These are phyloP conservation scores for Ehretia macrophylla DNA, from an alignment of 257 asterid species.

Conservation along the genomic window DNA sequence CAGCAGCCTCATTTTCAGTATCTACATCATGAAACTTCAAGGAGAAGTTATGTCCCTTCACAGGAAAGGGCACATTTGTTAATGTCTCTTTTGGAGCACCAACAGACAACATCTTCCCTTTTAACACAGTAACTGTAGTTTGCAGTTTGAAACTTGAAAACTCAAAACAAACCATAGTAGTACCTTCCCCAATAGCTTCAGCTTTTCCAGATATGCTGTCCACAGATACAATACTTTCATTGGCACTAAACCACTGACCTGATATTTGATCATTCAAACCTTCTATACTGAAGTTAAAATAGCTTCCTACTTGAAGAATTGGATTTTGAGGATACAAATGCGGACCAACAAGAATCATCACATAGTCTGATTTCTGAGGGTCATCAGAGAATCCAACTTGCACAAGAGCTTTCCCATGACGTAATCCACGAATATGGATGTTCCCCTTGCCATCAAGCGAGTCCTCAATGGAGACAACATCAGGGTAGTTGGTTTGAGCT, in stretches of 20 bases:
- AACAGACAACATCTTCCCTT: constrained; percentile 42
- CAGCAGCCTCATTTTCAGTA: constrained; percentile 29
- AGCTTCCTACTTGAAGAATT: constrained; percentile 48
- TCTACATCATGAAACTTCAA: constrained; percentile 37
- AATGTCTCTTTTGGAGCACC: constrained; percentile 62
- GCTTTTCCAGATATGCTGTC: constrained; percentile 67
- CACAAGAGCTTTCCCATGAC: constrained; percentile 70
- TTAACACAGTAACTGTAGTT: constrained; percentile 58
- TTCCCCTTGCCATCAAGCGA: constrained; percentile 35
- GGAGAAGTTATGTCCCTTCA: constrained; percentile 61
- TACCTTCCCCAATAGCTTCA: constrained; percentile 69
- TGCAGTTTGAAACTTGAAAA: constrained; percentile 46
- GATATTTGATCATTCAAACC: constrained; percentile 48
- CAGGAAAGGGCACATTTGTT: constrained; percentile 71
- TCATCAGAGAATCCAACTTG: constrained; percentile 41
- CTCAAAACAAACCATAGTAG: constrained; percentile 42
- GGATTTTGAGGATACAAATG: constrained; percentile 71
- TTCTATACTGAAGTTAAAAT: constrained; percentile 48
- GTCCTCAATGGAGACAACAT: constrained; percentile 48
- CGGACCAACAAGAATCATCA: constrained; percentile 66
- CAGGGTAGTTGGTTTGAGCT: constrained; percentile 67
- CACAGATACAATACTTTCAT: constrained; percentile 47
- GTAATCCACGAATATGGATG: constrained; percentile 44
- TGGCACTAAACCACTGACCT: constrained; percentile 75
- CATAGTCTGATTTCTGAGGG: constrained; percentile 57